Evolutionary conservation across 345 rosid genomes (phyloP).

Genomic region (Cardamine chenopodiifolia): DNA sequence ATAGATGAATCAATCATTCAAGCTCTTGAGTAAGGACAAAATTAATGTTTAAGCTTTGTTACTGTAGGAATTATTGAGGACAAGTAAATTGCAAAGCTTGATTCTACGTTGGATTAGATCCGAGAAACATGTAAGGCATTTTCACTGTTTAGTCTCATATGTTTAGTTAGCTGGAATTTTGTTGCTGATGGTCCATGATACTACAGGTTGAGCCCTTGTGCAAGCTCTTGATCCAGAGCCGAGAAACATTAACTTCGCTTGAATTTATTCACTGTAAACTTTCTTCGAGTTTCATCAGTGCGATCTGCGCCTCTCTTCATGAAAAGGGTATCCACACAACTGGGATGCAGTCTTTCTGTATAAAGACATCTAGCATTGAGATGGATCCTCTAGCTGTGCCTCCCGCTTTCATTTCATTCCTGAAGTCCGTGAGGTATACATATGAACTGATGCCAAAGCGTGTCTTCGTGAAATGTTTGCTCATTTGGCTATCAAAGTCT

Average conservation of each 20-base stretch:
- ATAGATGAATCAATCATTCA: constrained; percentile 15
- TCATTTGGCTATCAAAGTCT: constrained; percentile 17
- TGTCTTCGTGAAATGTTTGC: not conserved
- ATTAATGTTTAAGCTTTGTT: constrained; percentile 21
- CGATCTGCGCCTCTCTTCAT: constrained; percentile 55
- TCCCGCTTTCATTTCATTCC: constrained; percentile 57
- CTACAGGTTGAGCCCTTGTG: constrained; percentile 72
- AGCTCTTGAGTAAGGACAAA: not conserved
- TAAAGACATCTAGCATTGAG: constrained; percentile 60
- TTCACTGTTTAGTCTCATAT: constrained; percentile 29
- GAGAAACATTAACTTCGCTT: constrained; percentile 64
- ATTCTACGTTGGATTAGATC: constrained; percentile 66
- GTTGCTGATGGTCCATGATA: constrained; percentile 30
- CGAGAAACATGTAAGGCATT: constrained; percentile 61
- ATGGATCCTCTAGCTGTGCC: constrained; percentile 46
- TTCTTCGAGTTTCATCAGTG: constrained; percentile 52
- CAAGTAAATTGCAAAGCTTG: constrained; percentile 65
- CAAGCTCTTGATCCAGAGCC: constrained; percentile 67
- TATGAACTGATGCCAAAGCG: constrained; percentile 28
- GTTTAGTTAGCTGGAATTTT: constrained; percentile 10
- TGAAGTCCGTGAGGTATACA: constrained; percentile 66
- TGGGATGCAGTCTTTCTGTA: constrained; percentile 57
- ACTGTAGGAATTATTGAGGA: constrained; percentile 66
- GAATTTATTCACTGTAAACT: constrained; percentile 79
- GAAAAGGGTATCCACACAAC: constrained; percentile 43